Evolutionary conservation across 2,329 filamentous ascomycete species (phyloP).

Genomic region (Myriosclerotinia duriaeana): DNA sequence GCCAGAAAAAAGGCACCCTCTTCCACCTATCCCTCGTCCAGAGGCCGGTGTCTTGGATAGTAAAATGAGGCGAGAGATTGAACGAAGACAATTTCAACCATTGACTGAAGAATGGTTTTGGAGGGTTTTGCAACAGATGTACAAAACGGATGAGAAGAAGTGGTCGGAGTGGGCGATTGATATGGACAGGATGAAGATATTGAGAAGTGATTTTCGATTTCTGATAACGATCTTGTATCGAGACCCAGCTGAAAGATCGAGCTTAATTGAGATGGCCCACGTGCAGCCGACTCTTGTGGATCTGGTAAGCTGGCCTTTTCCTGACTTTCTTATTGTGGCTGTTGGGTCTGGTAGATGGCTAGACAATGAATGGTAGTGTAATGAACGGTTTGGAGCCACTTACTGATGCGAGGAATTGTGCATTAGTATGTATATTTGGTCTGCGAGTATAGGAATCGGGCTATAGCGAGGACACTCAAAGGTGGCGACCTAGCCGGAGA

Average conservation of each 20-base stretch:
- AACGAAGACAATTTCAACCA: slow-evolving; percentile 9
- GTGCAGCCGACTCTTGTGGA: neutral
- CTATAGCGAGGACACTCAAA: slow-evolving; percentile 6
- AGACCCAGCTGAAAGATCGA: no score
- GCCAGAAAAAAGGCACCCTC: neutral
- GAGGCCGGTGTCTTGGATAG: neutral
- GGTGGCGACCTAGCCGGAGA: slow-evolving; percentile 5
- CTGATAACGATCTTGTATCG: neutral
- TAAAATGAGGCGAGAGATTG: neutral
- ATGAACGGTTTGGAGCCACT: neutral
- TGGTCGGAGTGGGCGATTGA: slow-evolving; percentile 5
- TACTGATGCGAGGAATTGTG: neutral
- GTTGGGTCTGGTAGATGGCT: neutral
- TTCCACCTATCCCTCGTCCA: neutral
- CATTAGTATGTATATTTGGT: slow-evolving; percentile 5
- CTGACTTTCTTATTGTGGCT: neutral
- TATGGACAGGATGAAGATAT: slow-evolving; percentile 9
- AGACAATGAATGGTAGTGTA: neutral
- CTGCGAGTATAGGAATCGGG: slow-evolving; percentile 14
- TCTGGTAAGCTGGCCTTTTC: slow-evolving; percentile 4
- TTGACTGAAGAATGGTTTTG: neutral
- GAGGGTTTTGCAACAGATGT: slow-evolving; percentile 6
- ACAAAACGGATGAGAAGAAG: neutral
- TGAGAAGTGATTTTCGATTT: neutral
- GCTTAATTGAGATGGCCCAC: neutral